phyloP scores from a whole-genome alignment of 1,139 yeast genomes.

The Saccharomyces hybrid region DNA sequence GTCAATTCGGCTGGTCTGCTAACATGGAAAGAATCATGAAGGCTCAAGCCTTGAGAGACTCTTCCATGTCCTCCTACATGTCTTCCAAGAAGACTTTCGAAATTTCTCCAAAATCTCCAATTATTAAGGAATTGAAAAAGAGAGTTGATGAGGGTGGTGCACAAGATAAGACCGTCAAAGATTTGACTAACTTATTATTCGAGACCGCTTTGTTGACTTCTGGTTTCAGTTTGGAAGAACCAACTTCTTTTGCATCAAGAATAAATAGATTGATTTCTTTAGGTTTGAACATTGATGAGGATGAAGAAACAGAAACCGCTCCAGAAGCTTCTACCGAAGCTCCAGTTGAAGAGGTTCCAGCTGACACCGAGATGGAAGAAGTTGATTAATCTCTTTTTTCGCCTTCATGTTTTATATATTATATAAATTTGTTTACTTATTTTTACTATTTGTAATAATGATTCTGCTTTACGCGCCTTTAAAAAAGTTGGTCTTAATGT shows the following conservation, averaged over 20 bases:
- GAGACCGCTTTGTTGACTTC: conserved; percentile 98
- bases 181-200: conserved; percentile 88
- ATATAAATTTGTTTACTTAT: background rate
- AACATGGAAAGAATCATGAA: conserved; percentile 99
- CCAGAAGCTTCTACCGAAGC: conserved; percentile 43
- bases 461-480: background rate
- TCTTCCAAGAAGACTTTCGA: conserved; percentile 98
- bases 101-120: conserved; percentile 94
- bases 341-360: conserved; percentile 55
- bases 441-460: background rate
- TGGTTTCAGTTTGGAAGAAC: conserved; percentile 98
- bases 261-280: conserved; percentile 96
- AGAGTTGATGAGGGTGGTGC: conserved; percentile 97
- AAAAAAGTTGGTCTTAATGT: background rate
- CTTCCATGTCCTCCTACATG: conserved; percentile 99
- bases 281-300: conserved; percentile 97
- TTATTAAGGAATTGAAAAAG: conserved; percentile 89
- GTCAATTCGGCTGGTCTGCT: conserved; percentile 99
- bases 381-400: conserved; percentile 67
- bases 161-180: conserved; percentile 97
- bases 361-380: conserved; percentile 98
- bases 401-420: background rate
- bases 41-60: conserved; percentile 99
- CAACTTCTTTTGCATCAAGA: conserved; percentile 94
- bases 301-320: conserved; percentile 42